These are phyloP conservation scores for Rhodotorula glutinis DNA, from an alignment of 1,284 basidiomycete genomes.

Conservation along the genomic window DNA sequence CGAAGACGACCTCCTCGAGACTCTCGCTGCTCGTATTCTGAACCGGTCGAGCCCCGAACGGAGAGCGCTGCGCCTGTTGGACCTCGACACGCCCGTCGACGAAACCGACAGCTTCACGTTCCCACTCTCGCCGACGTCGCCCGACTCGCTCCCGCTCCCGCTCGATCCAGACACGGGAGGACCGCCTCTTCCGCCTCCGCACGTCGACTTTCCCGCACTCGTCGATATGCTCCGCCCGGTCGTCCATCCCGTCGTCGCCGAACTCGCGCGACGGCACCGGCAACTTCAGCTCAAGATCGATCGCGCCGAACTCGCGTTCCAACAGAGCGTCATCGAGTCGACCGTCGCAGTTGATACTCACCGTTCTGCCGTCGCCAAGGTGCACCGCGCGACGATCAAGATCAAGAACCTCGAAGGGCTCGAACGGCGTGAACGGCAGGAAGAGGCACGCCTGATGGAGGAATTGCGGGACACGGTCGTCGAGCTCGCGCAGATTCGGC, in stretches of 20 bases:
- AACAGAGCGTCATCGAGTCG: slow-evolving; percentile 17
- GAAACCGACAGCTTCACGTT: not conserved
- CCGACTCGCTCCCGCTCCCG: slow-evolving; percentile 1
- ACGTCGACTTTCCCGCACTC: slow-evolving; percentile 2
- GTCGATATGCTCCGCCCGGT: not conserved
- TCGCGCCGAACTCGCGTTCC: slow-evolving; percentile 9
- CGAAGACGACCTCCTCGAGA: slow-evolving; percentile 21
- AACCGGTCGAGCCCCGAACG: slow-evolving; percentile 10
- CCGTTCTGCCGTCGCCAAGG: not conserved
- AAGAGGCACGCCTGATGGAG: slow-evolving; percentile 12
- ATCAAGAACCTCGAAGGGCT: slow-evolving; percentile 16
- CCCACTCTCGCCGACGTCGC: slow-evolving; percentile 17
- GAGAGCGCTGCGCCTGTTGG: not conserved
- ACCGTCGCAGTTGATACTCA: slow-evolving; percentile 17
- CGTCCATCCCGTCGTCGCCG: slow-evolving; percentile 18
- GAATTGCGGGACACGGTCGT: slow-evolving; percentile 23
- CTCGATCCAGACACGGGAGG: too few species aligned
- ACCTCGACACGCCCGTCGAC: not conserved
- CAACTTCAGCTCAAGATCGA: slow-evolving; percentile 7
- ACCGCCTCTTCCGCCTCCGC: not conserved
- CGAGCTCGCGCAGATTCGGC: slow-evolving; percentile 12
- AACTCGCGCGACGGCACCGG: slow-evolving; percentile 10
- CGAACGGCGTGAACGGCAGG: slow-evolving; percentile 12
- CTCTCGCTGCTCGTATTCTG: slow-evolving; percentile 9
- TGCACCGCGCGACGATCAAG: slow-evolving; percentile 10